phyloP scores from a whole-genome alignment of 768 basidiomycete species.

The Trametes sanguinea region DNA sequence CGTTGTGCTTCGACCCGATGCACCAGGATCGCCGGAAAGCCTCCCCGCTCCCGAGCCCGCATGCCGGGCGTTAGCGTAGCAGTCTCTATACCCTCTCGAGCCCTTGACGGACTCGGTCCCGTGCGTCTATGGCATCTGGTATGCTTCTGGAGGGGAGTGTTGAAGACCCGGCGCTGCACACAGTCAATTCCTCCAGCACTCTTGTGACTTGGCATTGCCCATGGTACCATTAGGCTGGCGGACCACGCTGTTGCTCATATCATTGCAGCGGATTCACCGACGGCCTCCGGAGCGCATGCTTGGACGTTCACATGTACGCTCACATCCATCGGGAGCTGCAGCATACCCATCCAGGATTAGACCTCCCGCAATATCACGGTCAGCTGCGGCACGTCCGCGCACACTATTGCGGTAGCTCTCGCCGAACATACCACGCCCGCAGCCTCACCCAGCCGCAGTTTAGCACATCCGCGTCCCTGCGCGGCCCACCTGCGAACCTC shows the following conservation, averaged over 20 bases:
- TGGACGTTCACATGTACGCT: neutral
- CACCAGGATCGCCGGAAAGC: constrained; percentile 15
- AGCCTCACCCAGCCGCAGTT: neutral
- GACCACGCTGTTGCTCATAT: neutral
- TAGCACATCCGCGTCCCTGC: too few relatives aligned
- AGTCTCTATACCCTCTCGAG: neutral
- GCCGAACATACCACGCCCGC: constrained; percentile 16
- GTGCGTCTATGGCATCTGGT: neutral
- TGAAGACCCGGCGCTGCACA: too few relatives aligned
- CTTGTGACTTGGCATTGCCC: neutral
- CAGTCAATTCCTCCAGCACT: too few relatives aligned
- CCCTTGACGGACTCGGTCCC: neutral
- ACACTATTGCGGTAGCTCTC: neutral
- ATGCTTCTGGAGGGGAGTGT: neutral
- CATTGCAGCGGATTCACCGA: neutral
- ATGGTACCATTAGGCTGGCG: neutral
- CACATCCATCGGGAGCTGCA: neutral
- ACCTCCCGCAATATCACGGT: constrained; percentile 8
- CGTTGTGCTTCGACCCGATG: constrained; percentile 18
- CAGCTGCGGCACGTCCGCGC: constrained; percentile 7
- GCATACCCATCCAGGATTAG: neutral
- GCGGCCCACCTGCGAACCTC: constrained; percentile 6
- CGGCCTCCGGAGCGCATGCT: neutral
- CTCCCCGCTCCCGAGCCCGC: neutral
- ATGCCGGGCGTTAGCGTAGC: neutral